Evolutionary conservation across 768 basidiomycete species (phyloP).

Genomic region (Termitomyces sp.): DNA sequence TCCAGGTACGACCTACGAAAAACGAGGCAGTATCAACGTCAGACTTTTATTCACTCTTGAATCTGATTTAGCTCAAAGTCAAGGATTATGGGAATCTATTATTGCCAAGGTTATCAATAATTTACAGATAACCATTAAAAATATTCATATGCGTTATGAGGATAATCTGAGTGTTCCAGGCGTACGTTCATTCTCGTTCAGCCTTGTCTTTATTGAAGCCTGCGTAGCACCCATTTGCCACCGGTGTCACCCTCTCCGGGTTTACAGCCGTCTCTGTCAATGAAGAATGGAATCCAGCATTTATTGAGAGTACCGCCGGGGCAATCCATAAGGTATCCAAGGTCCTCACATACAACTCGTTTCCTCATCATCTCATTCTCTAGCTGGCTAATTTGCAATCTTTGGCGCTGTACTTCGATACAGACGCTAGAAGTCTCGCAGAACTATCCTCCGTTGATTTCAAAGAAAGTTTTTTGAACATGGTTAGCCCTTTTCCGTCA

Average conservation of each 20-base stretch:
- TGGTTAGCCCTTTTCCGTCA: slow-evolving; percentile 38
- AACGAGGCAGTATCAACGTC: background rate
- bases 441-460: slow-evolving; percentile 61
- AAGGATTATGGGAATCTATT: slow-evolving; percentile 78
- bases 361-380: slow-evolving; percentile 1
- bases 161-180: slow-evolving; percentile 92
- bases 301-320: slow-evolving; percentile 84
- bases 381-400: slow-evolving; percentile 84
- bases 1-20: slow-evolving; percentile 30
- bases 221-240: slow-evolving; percentile 86
- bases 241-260: slow-evolving; percentile 80
- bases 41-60: background rate
- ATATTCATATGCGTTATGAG: slow-evolving; percentile 95
- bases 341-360: background rate
- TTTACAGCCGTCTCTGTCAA: slow-evolving; percentile 91
- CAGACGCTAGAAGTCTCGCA: slow-evolving; percentile 78
- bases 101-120: slow-evolving; percentile 92
- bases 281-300: slow-evolving; percentile 81
- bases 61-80: slow-evolving; percentile 65
- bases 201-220: slow-evolving; percentile 3
- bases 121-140: slow-evolving; percentile 90
- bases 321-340: slow-evolving; percentile 79
- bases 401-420: slow-evolving; percentile 91
- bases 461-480: slow-evolving; percentile 63
- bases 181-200: slow-evolving; percentile 39